Evolutionary conservation across 2,329 filamentous ascomycete species (phyloP).

Genomic region (Diaporthe humulicola): DNA sequence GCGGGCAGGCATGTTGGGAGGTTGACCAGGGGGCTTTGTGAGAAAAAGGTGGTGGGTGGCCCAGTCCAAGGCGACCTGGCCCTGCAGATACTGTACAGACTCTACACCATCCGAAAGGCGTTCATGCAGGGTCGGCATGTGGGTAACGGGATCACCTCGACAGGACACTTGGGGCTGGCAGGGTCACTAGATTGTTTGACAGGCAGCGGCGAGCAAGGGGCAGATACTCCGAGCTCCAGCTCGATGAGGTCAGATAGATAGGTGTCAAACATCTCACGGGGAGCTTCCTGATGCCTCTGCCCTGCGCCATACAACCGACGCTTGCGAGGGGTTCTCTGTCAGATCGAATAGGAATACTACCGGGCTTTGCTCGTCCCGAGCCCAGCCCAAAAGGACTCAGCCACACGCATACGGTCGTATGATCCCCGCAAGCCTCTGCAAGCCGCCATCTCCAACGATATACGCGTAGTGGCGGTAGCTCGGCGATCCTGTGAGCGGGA

Average conservation of each 20-base stretch:
- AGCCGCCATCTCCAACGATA: not conserved
- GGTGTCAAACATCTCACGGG: not conserved
- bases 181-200: slow-evolving; percentile 15
- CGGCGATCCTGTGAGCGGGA: slow-evolving; percentile 23
- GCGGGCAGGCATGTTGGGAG: slow-evolving; percentile 6
- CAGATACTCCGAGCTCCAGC: slow-evolving; percentile 22
- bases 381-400: not conserved
- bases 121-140: slow-evolving; percentile 23
- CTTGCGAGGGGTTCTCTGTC: not conserved
- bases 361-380: not conserved
- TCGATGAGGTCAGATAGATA: not conserved
- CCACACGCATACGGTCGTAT: slow-evolving; percentile 26
- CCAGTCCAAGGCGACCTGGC: not conserved
- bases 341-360: not conserved
- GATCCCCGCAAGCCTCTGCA: slow-evolving; percentile 23
- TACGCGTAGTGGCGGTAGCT: slow-evolving; percentile 5
- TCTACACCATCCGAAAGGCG: slow-evolving; percentile 14
- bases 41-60: not conserved
- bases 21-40: not conserved
- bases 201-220: not conserved
- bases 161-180: not conserved
- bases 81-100: slow-evolving; percentile 15
- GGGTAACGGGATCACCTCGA: slow-evolving; percentile 5
- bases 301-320: not conserved
- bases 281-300: not conserved